Evolutionary conservation across 352 stramenopile genomes (phyloP).

Genomic region (Pilasporangium apinafurcum): DNA sequence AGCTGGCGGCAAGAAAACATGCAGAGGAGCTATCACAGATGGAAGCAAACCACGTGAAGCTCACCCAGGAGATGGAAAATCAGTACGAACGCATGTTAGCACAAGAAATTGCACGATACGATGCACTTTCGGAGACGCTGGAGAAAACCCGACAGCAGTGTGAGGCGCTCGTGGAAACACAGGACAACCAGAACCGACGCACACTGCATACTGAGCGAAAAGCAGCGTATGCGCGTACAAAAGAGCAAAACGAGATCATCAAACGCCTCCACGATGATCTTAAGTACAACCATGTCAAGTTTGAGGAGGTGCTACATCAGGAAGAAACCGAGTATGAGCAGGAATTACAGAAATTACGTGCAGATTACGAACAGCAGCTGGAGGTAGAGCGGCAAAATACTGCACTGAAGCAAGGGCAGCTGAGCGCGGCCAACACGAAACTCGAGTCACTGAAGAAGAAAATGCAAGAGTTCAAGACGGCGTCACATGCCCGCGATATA

Average conservation of each 20-base stretch:
- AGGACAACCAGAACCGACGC: slow-evolving; percentile 60
- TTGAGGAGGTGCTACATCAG: slow-evolving; percentile 76
- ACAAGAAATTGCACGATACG: slow-evolving; percentile 84
- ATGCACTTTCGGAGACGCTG: slow-evolving; percentile 82
- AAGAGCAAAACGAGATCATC: slow-evolving; percentile 81
- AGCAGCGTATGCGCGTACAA: slow-evolving; percentile 48
- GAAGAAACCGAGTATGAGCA: slow-evolving; percentile 80
- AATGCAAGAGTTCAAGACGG: slow-evolving; percentile 77
- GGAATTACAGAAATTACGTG: slow-evolving; percentile 50
- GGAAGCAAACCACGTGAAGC: slow-evolving; percentile 73
- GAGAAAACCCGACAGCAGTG: slow-evolving; percentile 87
- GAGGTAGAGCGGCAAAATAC: slow-evolving; percentile 72
- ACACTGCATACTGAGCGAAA: slow-evolving; percentile 63
- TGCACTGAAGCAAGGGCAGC: slow-evolving; percentile 69
- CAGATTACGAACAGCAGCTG: slow-evolving; percentile 58
- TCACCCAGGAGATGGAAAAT: slow-evolving; percentile 88
- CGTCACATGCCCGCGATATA: slow-evolving; percentile 59
- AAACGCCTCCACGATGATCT: slow-evolving; percentile 81
- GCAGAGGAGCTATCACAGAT: slow-evolving; percentile 69
- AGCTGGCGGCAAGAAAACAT: slow-evolving; percentile 65
- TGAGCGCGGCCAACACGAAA: slow-evolving; percentile 76
- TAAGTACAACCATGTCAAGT: slow-evolving; percentile 83
- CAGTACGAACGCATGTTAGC: slow-evolving; percentile 90
- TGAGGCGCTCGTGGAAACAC: slow-evolving; percentile 78
- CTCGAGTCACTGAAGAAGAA: slow-evolving; percentile 82